A percentile compares a stretch with the other conserved stretches of the same genome.
These are phyloP conservation scores for Mortierella sp. DNA, from an alignment of 371 early-diverging fungal genomes.

Conservation along the genomic window DNA sequence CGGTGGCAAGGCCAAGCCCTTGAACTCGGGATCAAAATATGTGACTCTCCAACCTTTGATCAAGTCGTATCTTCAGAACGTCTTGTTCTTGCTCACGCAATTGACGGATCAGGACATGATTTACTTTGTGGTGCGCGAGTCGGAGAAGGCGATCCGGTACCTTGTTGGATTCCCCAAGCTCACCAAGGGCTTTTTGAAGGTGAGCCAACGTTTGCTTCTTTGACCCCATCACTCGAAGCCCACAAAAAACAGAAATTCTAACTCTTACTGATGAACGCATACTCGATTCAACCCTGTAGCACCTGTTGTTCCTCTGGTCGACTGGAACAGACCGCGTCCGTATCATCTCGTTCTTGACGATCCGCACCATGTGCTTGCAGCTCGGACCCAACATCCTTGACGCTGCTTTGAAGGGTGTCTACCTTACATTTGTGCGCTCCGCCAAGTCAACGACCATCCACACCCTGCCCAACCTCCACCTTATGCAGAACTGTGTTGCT, in stretches of 20 bases:
- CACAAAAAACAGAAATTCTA: too few species aligned
- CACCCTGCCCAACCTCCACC: conserved; percentile 84
- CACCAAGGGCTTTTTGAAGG: conserved; percentile 83
- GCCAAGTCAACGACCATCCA: conserved; percentile 81
- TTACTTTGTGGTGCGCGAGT: conserved; percentile 81
- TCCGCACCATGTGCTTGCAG: conserved; percentile 75
- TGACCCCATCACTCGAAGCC: neutral
- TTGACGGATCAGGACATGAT: conserved; percentile 87
- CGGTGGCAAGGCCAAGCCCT: conserved; percentile 60
- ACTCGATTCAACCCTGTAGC: conserved; percentile 35
- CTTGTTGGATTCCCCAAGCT: conserved; percentile 84
- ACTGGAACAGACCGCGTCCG: conserved; percentile 75
- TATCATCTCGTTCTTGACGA: conserved; percentile 82
- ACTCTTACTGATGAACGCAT: too few species aligned
- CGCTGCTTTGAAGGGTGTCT: conserved; percentile 75
- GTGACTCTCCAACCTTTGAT: conserved; percentile 73
- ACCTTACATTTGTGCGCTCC: conserved; percentile 81
- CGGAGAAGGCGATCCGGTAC: conserved; percentile 78
- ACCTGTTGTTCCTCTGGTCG: conserved; percentile 67
- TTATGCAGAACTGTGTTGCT: conserved; percentile 91
- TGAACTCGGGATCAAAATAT: conserved; percentile 75
- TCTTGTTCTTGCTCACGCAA: conserved; percentile 76
- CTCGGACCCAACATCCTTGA: conserved; percentile 45
- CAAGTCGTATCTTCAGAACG: conserved; percentile 80
- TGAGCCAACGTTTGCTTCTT: conserved; percentile 25